phyloP scores from a whole-genome alignment of 306 rosid species.

The Vigna reflexopilosa region DNA sequence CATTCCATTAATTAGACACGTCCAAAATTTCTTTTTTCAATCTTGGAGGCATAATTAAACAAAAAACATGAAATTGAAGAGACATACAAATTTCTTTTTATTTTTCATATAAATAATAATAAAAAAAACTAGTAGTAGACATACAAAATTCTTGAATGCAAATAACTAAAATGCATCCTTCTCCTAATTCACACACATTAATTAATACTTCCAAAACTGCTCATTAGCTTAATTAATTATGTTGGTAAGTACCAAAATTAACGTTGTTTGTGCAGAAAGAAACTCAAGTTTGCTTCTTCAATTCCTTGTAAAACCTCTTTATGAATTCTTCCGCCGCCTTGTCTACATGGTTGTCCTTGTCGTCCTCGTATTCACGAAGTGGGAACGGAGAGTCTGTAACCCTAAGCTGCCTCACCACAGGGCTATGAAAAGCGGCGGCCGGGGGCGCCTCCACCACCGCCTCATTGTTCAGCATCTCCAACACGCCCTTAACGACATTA shows the following conservation, averaged over 20 bases:
- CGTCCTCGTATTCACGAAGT: slow-evolving; percentile 53
- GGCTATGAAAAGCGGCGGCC: slow-evolving; percentile 52
- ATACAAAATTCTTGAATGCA: slow-evolving; percentile 38
- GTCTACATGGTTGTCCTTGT: slow-evolving; percentile 61
- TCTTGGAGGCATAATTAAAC: neutral
- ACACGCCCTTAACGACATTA: slow-evolving; percentile 53
- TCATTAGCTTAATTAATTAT: neutral
- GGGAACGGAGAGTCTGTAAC: slow-evolving; percentile 96
- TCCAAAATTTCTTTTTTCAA: neutral
- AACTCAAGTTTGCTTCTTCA: slow-evolving; percentile 53
- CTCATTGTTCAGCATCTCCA: slow-evolving; percentile 57
- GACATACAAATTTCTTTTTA: neutral
- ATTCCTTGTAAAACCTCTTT: slow-evolving; percentile 70
- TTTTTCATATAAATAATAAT: slow-evolving; percentile 17
- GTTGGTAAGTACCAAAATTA: neutral
- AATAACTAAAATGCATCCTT: slow-evolving; percentile 29
- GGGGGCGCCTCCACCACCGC: slow-evolving; percentile 57
- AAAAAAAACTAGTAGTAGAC: neutral
- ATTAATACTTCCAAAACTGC: slow-evolving; percentile 40
- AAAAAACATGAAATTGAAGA: neutral
- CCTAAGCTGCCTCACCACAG: slow-evolving; percentile 76
- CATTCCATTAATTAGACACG: neutral
- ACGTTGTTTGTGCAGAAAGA: neutral
- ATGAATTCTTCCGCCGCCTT: slow-evolving; percentile 88
- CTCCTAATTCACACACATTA: neutral